Base-by-base conservation (phyloP, 2,329 filamentous ascomycete genomes). In the Bipolaris gigantea region DNA sequence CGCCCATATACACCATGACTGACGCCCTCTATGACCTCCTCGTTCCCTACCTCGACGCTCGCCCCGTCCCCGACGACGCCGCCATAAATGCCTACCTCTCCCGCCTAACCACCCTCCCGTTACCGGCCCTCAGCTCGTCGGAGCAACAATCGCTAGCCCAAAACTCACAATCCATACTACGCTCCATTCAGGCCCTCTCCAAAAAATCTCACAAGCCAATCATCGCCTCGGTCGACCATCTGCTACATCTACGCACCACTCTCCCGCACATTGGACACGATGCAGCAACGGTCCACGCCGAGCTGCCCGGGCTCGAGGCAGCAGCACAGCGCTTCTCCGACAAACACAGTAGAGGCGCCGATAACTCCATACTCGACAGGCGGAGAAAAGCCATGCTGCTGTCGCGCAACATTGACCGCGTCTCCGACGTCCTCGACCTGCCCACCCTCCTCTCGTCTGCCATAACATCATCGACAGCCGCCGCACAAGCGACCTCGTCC, bases 361-460 rank as follows among this genome's bases (percentile, higher is more conserved):
- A 86, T 45, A 80, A 81, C 55, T 70, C 76, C 9, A 78, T 90
- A 0, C 80, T 97, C 25, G 86, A 87, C 46, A 79, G 87, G 23
- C 85, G 94, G 61, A 90, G 89, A 66, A 87, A 89, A 69, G 89
- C 90, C 0, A 83, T 97, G 68, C 81, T 96, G 19, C 80, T 97
- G 15, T 85, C 90, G 16, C 84, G 90, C 43, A 97, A 97, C 71
- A 88, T 93, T 25, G 93, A 97, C 72, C 86, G 93, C 50, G 81
- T 97, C 3, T 89, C 92, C 27, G 92, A 97, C 72, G 87, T 97
- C 30, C 85, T 99, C 55, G 93, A 97, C 67, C 83, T 99, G 27
- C 94, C 94, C 0, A 86, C 89, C 0, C 79, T 97, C 32, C 83
- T 99, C 13, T 89, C 89, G 11, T 92, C 92, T 1, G 88, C 92